Conservation (phyloP, 345 rosid genomes). For the Eucalyptus regnans region DNA sequence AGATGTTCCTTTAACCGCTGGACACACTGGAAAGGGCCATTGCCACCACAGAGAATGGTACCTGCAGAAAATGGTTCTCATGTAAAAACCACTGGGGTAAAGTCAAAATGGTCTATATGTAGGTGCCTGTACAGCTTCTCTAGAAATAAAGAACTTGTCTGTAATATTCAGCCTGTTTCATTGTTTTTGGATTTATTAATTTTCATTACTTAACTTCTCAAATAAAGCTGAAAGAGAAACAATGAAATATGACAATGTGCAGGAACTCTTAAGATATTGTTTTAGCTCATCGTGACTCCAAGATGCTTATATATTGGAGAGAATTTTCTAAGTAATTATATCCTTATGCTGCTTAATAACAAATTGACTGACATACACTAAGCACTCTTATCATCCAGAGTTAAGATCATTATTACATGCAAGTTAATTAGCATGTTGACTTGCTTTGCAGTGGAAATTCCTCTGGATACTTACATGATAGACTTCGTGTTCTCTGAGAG, state of each 20-base stretch:
- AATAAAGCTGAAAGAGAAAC: no score
- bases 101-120: background rate
- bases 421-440: background rate
- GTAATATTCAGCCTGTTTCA: background rate
- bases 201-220: no score
- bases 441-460: constrained; percentile 63
- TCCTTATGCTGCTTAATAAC: background rate
- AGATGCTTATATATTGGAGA: no score
- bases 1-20: constrained; percentile 90
- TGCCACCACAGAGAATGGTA: constrained; percentile 78
- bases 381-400: background rate
- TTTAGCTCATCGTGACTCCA: no score
- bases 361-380: background rate
- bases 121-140: background rate
- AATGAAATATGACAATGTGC: no score
- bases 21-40: constrained; percentile 63
- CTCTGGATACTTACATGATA: constrained; percentile 89
- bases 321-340: no score
- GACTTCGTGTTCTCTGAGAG: constrained; percentile 95
- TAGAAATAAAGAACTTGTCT: background rate
- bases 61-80: constrained; percentile 44
- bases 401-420: background rate
- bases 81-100: constrained; percentile 33
- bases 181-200: no score
- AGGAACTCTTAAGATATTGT: no score